These are phyloP conservation scores for Pichia norvegensis DNA, from an alignment of 1,139 yeast species.

Conservation along the genomic window DNA sequence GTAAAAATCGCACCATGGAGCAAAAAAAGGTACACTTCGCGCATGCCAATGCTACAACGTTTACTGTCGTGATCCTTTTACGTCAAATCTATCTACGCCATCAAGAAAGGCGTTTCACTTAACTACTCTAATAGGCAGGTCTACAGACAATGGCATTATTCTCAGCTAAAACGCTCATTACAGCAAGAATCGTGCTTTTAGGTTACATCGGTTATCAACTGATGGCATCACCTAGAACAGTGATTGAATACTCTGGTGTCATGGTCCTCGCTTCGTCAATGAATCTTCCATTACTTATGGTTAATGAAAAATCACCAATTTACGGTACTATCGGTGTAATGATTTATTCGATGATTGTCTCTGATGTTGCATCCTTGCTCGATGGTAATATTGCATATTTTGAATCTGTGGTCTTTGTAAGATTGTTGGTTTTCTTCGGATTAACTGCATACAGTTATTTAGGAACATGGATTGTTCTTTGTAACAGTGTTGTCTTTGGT, in stretches of 20 bases:
- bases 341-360: conserved; percentile 37
- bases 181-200: conserved; percentile 42
- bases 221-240: conserved; percentile 34
- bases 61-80: not conserved
- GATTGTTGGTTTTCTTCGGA: conserved; percentile 51
- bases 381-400: conserved; percentile 52
- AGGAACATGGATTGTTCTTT: conserved; percentile 37
- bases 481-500: conserved; percentile 55
- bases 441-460: conserved; percentile 41
- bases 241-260: conserved; percentile 43
- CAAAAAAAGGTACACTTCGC: too few relatives aligned
- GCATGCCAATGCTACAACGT: not conserved
- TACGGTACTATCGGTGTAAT: conserved; percentile 45
- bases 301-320: conserved; percentile 41
- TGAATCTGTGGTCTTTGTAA: conserved; percentile 59
- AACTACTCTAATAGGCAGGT: not conserved
- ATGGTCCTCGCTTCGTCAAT: conserved; percentile 49
- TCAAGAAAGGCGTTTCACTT: not conserved
- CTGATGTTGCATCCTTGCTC: conserved; percentile 52
- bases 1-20: too few relatives aligned
- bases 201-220: conserved; percentile 38
- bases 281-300: conserved; percentile 41
- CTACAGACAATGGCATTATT: conserved; percentile 47
- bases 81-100: not conserved
- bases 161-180: conserved; percentile 44